Percentiles rank a stretch among this genome's conserved stretches.
Evolutionary conservation across 2,329 filamentous ascomycete species (phyloP).

Genomic region (Neofusicoccum umdonicola): DNA sequence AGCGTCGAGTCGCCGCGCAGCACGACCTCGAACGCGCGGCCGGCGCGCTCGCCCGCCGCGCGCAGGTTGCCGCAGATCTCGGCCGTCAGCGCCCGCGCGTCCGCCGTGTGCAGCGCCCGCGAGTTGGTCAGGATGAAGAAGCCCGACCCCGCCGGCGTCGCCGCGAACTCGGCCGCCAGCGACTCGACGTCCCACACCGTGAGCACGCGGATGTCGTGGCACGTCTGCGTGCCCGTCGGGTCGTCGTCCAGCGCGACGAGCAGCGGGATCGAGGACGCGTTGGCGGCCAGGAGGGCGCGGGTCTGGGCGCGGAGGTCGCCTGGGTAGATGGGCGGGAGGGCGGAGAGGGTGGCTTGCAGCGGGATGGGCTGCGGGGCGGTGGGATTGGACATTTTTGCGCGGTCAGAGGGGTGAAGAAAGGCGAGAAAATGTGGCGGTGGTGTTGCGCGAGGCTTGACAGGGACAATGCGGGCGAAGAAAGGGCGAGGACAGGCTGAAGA

Average conservation of each 20-base stretch:
- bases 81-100: slow-evolving; percentile 48
- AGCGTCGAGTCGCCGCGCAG: slow-evolving; percentile 58
- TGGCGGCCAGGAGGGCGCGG: slow-evolving; percentile 23
- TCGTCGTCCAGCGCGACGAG: slow-evolving; percentile 53
- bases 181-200: slow-evolving; percentile 52
- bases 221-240: slow-evolving; percentile 62
- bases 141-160: slow-evolving; percentile 39
- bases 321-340: slow-evolving; percentile 22
- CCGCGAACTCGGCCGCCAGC: slow-evolving; percentile 46
- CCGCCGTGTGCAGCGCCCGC: slow-evolving; percentile 51
- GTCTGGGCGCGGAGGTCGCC: slow-evolving; percentile 24
- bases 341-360: slow-evolving; percentile 21
- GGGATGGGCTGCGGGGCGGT: not conserved
- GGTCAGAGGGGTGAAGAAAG: not conserved
- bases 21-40: slow-evolving; percentile 52
- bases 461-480: not conserved
- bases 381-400: not conserved
- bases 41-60: slow-evolving; percentile 41
- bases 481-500: not conserved
- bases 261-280: slow-evolving; percentile 25
- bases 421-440: not conserved
- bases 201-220: slow-evolving; percentile 56
- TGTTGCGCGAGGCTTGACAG: too few relatives aligned
- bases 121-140: slow-evolving; percentile 64
- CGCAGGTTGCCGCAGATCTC: slow-evolving; percentile 53